A percentile compares a stretch with the other conserved stretches of the same genome.
These are phyloP conservation scores for Medicago lupulina DNA, from an alignment of 306 rosid species.

Conservation along the genomic window DNA sequence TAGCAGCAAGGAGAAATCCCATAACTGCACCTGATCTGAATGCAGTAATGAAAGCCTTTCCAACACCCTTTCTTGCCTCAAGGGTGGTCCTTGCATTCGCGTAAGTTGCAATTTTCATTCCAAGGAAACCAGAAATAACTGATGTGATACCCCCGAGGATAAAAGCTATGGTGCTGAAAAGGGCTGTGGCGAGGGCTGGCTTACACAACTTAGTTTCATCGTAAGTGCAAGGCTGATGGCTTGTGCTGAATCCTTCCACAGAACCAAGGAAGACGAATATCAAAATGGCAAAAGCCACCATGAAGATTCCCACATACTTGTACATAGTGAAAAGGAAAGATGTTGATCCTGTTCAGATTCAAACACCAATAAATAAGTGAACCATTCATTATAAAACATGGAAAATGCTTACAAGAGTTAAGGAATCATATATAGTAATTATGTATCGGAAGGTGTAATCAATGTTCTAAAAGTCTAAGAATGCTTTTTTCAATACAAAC, in stretches of 20 bases:
- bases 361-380: constrained; percentile 41
- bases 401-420: too few species aligned
- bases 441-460: too few species aligned
- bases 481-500: too few species aligned
- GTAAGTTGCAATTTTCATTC: constrained; percentile 95
- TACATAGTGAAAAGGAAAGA: constrained; percentile 91
- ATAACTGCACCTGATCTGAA: constrained; percentile 97
- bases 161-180: constrained; percentile 82
- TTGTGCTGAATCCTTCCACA: constrained; percentile 92
- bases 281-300: constrained; percentile 83
- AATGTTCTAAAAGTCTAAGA: too few species aligned
- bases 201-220: constrained; percentile 71
- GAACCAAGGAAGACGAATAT: constrained; percentile 95
- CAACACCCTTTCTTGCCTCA: constrained; percentile 96
- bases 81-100: constrained; percentile 96
- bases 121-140: constrained; percentile 89
- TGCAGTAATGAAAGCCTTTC: constrained; percentile 88
- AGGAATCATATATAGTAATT: too few species aligned
- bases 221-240: constrained; percentile 64
- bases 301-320: constrained; percentile 82
- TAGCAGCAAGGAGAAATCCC: constrained; percentile 98
- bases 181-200: constrained; percentile 91
- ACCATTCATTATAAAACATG: constrained; percentile 12
- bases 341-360: constrained; percentile 74
- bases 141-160: constrained; percentile 89